Base-by-base conservation (phyloP, 2,329 filamentous ascomycete species). In the Periglandula ipomoeae region DNA sequence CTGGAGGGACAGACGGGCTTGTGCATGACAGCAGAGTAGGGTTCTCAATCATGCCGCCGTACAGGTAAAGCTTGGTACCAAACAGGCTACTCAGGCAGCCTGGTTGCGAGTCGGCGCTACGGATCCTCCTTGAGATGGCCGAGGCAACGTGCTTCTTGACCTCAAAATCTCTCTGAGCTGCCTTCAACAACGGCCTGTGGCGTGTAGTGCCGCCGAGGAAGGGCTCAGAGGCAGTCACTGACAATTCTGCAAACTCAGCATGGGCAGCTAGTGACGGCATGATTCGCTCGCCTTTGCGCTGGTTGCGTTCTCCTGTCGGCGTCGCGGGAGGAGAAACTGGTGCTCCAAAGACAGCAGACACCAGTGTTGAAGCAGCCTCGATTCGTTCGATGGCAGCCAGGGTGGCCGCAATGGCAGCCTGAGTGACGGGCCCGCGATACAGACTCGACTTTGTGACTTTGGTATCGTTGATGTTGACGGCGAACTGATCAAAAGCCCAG, bases 401-500 rank as follows among this genome's bases (percentile, higher is more conserved):
- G 2, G 62, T 65, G 4, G 67, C 67, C 13, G 57, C 56, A 30
- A 70, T 59, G 20, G 67, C 67, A 15, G 67, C 65, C 37, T 62
- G 59, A 1, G 66, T 68, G 46, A 70, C 60, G 1, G 61, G 55
- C 0, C 67, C 66, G 22, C 67, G 61, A 48, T 70, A 71, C 3
- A 71, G 55, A 23, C 61, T 64, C 1, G 68, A 69, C 47, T 71
- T 71, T 26, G 66, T 71, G 27, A 70, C 51, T 17, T 58, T 55
- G 5, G 59, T 53, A 27, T 67, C 63, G 51, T 70, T 66, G 46
- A 71, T 69, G 55, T 70, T 54, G 48, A 70, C 55, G 5, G 59
- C 53, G 51, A 70, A 70, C 50, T 70, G 68, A 34, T 71, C 66
- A 49, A 65, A 71, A 1, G 67, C 67, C 68, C 68, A 71, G 7